These are phyloP conservation scores for Fusarium paranaense DNA, from an alignment of 2,329 filamentous ascomycete species.

Conservation along the genomic window DNA sequence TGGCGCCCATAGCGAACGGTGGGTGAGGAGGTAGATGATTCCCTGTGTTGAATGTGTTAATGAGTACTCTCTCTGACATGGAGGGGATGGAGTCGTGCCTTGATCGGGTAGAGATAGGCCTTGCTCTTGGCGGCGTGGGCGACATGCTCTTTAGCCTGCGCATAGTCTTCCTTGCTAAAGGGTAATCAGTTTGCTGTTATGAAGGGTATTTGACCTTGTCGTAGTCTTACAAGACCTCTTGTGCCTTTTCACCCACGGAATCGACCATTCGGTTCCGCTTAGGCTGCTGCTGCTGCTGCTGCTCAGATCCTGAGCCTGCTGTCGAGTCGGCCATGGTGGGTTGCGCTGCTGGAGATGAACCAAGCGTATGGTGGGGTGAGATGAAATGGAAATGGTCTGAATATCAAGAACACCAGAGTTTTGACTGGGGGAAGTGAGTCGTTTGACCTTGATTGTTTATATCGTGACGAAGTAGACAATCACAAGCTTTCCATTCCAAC, in stretches of 20 bases:
- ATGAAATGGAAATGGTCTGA: neutral
- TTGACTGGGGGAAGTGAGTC: neutral
- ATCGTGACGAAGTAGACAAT: slow-evolving; percentile 10
- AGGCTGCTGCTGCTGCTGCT: slow-evolving; percentile 28
- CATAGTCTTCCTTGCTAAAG: slow-evolving; percentile 75
- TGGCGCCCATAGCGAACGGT: slow-evolving; percentile 69
- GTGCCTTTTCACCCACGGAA: slow-evolving; percentile 59
- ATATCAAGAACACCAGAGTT: neutral
- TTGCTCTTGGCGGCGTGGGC: slow-evolving; percentile 78
- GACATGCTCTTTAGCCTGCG: slow-evolving; percentile 72
- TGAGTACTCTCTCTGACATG: neutral
- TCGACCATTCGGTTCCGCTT: slow-evolving; percentile 50
- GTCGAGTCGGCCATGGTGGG: slow-evolving; percentile 42
- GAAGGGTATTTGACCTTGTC: neutral
- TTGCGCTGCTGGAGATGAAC: neutral
- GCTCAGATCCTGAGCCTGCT: slow-evolving; percentile 36
- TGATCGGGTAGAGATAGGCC: slow-evolving; percentile 89
- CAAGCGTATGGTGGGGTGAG: neutral
- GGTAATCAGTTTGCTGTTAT: slow-evolving; percentile 15
- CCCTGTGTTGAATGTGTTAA: slow-evolving; percentile 55
- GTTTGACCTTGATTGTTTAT: slow-evolving; percentile 15
- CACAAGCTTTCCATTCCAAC: slow-evolving; percentile 36
- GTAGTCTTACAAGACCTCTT: slow-evolving; percentile 59
- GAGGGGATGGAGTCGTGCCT: slow-evolving; percentile 52
- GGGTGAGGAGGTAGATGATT: slow-evolving; percentile 68